These are phyloP conservation scores for Xylaria multiplex DNA, from an alignment of 2,329 filamentous ascomycete genomes.

Conservation along the genomic window DNA sequence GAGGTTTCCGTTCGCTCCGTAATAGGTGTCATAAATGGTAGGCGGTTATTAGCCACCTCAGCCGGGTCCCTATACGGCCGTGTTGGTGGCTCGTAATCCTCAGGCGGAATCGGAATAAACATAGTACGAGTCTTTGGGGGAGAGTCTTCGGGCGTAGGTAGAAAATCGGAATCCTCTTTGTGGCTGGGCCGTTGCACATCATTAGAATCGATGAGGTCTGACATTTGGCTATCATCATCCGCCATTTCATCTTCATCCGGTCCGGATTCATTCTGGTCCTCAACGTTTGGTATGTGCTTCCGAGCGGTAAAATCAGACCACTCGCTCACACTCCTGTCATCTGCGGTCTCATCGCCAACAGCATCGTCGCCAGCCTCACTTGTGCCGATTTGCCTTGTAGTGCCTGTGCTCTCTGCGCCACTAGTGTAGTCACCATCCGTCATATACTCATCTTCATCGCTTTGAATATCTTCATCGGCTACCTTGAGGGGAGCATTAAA, in stretches of 20 bases:
- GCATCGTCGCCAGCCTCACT: conserved; percentile 54
- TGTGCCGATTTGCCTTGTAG: conserved; percentile 71
- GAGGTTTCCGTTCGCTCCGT: conserved; percentile 95
- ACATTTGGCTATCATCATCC: conserved; percentile 46
- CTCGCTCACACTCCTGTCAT: conserved; percentile 75
- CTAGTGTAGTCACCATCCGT: conserved; percentile 82
- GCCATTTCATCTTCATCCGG: conserved; percentile 47
- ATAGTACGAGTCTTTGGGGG: conserved; percentile 67
- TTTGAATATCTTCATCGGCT: conserved; percentile 52
- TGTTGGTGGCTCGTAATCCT: conserved; percentile 84
- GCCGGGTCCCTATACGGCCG: conserved; percentile 83
- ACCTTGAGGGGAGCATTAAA: conserved; percentile 83
- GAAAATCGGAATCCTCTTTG: conserved; percentile 50
- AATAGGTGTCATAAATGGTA: conserved; percentile 99
- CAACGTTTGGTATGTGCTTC: conserved; percentile 71
- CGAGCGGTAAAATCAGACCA: conserved; percentile 89
- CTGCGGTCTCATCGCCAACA: conserved; percentile 58
- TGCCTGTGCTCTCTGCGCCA: conserved; percentile 83
- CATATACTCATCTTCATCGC: conserved; percentile 73
- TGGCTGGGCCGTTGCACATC: conserved; percentile 41
- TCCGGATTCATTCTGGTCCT: conserved; percentile 46
- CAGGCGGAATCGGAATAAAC: conserved; percentile 84
- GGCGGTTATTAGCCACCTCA: conserved; percentile 84
- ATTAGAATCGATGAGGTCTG: conserved; percentile 38
- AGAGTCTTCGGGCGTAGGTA: conserved; percentile 49